Percentiles rank a stretch among this genome's conserved stretches.
phyloP scores from a whole-genome alignment of 129 eudicot species.

The Kitagawia praeruptora region DNA sequence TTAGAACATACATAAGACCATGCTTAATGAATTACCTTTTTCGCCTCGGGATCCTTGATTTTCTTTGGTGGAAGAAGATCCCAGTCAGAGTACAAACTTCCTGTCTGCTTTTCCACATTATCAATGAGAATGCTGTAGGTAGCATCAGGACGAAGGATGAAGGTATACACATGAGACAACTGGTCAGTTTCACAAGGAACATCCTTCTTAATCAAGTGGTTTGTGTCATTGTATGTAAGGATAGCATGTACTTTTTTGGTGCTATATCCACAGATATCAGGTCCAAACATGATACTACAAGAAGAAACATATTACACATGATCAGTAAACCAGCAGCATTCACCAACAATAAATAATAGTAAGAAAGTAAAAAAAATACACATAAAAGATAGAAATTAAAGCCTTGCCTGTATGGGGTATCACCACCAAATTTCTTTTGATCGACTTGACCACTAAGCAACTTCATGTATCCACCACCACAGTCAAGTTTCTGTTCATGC shows the following conservation, averaged over 20 bases:
- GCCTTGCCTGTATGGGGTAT: constrained; percentile 71
- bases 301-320: constrained; percentile 14
- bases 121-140: constrained; percentile 86
- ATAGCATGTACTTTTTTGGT: constrained; percentile 96
- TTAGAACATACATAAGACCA: not conserved
- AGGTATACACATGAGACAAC: constrained; percentile 84
- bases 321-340: constrained; percentile 13
- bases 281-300: constrained; percentile 93
- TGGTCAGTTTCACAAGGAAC: constrained; percentile 99
- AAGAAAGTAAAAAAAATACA: not conserved
- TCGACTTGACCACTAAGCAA: constrained; percentile 69
- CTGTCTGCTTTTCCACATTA: constrained; percentile 81
- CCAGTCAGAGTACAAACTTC: constrained; percentile 92
- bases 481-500: constrained; percentile 90
- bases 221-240: constrained; percentile 75
- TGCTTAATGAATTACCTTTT: constrained; percentile 42
- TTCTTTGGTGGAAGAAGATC: constrained; percentile 84
- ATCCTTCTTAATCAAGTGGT: constrained; percentile 89
- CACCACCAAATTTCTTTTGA: constrained; percentile 80
- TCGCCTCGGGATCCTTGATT: constrained; percentile 93
- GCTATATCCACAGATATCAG: constrained; percentile 90
- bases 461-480: constrained; percentile 93
- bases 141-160: constrained; percentile 90
- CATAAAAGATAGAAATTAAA: not conserved
- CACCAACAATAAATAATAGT: not conserved